Conservation (phyloP, 2,329 filamentous ascomycete genomes). For the Pseudogymnoascus verrucosus region DNA sequence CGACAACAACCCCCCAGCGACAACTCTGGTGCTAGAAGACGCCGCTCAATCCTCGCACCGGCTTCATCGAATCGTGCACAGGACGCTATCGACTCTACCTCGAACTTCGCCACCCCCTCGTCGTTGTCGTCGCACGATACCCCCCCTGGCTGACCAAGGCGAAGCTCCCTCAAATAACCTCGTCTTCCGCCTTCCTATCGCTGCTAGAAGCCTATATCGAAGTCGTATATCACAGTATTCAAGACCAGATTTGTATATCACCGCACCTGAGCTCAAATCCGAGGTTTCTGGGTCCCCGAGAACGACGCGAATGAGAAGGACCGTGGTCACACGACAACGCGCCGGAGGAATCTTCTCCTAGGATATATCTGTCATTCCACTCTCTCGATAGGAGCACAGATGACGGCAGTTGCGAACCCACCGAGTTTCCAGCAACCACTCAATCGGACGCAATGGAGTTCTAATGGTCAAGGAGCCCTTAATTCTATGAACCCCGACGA, state of each 20-base stretch:
- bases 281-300: not conserved
- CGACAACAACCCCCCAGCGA: not conserved
- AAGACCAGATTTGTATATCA: not conserved
- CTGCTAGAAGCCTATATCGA: not conserved
- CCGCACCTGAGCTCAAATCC: not conserved
- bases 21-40: constrained; percentile 3
- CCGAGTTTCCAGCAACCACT: constrained; percentile 52
- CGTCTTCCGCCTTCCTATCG: not conserved
- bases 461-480: constrained; percentile 54
- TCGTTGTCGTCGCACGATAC: constrained; percentile 1
- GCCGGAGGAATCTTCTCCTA: constrained; percentile 5
- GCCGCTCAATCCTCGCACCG: not conserved
- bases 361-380: constrained; percentile 2
- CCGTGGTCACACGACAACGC: constrained; percentile 6
- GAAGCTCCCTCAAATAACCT: not conserved
- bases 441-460: constrained; percentile 58
- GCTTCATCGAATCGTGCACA: not conserved
- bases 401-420: constrained; percentile 62
- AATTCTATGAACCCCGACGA: constrained; percentile 76
- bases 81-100: not conserved
- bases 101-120: not conserved
- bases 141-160: not conserved
- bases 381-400: constrained; percentile 28
- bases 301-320: constrained; percentile 1
- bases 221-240: not conserved